A percentile compares a stretch with the other conserved stretches of the same genome.
These are phyloP conservation scores for Scalesia atractyloides DNA, from an alignment of 129 eudicot genomes.

Conservation along the genomic window DNA sequence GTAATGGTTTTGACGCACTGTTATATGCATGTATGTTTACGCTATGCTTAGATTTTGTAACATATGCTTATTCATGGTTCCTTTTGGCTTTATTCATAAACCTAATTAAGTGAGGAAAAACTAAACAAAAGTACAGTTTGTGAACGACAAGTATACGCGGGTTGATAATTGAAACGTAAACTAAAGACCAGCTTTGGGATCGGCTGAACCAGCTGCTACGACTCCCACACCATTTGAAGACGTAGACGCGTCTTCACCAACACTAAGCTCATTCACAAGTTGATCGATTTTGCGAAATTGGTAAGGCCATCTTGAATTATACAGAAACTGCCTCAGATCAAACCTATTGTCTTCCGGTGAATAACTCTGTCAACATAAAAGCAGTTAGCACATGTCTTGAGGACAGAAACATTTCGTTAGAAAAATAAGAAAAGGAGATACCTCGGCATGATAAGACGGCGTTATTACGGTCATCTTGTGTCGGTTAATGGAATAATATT, in stretches of 20 bases:
- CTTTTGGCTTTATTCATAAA: slow-evolving; percentile 23
- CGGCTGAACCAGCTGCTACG: slow-evolving; percentile 81
- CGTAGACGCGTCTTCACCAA: slow-evolving; percentile 33
- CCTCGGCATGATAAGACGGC: slow-evolving; percentile 96
- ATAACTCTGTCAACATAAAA: slow-evolving; percentile 60
- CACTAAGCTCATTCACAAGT: slow-evolving; percentile 56
- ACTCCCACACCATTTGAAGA: slow-evolving; percentile 73
- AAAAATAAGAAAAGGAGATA: slow-evolving; percentile 23
- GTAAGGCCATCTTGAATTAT: slow-evolving; percentile 88
- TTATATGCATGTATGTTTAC: no score
- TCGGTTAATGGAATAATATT: slow-evolving; percentile 91
- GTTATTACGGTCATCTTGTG: slow-evolving; percentile 97
- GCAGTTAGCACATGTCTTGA: not conserved
- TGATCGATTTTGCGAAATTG: slow-evolving; percentile 88
- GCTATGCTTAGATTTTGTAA: not conserved
- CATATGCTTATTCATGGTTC: not conserved
- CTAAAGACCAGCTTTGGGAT: slow-evolving; percentile 71
- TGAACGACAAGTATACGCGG: not conserved
- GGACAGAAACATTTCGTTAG: not conserved
- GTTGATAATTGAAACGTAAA: slow-evolving; percentile 6
- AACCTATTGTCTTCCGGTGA: slow-evolving; percentile 95
- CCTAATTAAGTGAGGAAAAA: not conserved
- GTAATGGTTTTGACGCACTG: no score
- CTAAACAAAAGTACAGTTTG: not conserved
- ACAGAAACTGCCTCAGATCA: slow-evolving; percentile 87